Percentiles rank a stretch among this genome's conserved stretches.
These are phyloP conservation scores for Gracilaria gracilis DNA, from an alignment of 23 red algal genomes.

Conservation along the genomic window DNA sequence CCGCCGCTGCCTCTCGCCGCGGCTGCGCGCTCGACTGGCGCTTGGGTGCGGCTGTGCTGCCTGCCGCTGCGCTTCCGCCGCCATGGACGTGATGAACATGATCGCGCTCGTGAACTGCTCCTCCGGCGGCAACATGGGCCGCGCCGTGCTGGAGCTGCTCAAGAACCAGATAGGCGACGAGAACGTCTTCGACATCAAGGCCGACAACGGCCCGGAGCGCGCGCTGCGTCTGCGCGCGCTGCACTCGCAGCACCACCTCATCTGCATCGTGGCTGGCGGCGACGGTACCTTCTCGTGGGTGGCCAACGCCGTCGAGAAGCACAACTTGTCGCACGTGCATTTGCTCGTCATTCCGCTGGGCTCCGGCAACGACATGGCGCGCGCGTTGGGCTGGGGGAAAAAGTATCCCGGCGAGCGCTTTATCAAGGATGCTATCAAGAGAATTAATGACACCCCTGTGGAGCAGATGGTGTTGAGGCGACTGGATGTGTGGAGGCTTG, in stretches of 20 bases:
- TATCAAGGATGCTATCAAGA: not conserved
- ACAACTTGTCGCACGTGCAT: conserved; percentile 46
- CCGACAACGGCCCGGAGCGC: conserved; percentile 65
- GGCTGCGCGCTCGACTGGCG: too few species aligned
- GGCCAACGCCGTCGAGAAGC: conserved; percentile 64
- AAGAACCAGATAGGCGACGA: conserved; percentile 71
- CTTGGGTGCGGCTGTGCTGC: not conserved
- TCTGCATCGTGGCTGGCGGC: conserved; percentile 87
- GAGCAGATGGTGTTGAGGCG: conserved; percentile 4
- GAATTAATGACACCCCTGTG: conserved; percentile 43
- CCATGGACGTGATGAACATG: conserved; percentile 38
- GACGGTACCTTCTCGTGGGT: conserved; percentile 97
- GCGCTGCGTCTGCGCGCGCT: conserved; percentile 47
- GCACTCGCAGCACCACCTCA: conserved; percentile 24
- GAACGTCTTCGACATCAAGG: conserved; percentile 84
- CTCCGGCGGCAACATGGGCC: conserved; percentile 79
- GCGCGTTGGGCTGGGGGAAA: conserved; percentile 93
- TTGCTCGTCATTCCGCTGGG: conserved; percentile 89
- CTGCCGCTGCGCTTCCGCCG: not conserved
- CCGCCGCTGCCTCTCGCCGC: too few species aligned
- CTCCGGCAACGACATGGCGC: conserved; percentile 95
- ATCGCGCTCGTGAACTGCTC: conserved; percentile 90
- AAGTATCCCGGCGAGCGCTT: conserved; percentile 58
- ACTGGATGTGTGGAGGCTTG: conserved; percentile 86
- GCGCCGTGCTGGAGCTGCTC: conserved; percentile 61